These are phyloP conservation scores for Tricholoma furcatifolium DNA, from an alignment of 768 basidiomycete species.

Conservation along the genomic window DNA sequence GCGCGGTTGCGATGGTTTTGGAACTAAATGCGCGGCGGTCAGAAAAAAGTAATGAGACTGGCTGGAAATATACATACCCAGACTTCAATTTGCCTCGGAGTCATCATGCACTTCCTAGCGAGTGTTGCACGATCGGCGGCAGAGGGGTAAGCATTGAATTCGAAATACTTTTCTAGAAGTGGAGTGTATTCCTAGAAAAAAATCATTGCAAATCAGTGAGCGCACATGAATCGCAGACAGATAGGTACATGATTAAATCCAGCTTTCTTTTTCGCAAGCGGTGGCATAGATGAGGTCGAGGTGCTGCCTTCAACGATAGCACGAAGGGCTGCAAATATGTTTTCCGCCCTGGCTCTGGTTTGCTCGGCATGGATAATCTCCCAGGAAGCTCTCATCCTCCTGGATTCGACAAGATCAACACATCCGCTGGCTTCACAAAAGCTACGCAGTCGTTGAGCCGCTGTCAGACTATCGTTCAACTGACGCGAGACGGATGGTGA, in stretches of 20 bases:
- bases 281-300: too few species aligned
- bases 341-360: constrained; percentile 1
- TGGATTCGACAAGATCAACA: background rate
- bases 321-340: background rate
- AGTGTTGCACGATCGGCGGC: constrained; percentile 34
- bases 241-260: constrained; percentile 7
- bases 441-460: background rate
- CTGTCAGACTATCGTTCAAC: background rate
- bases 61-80: constrained; percentile 44
- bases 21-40: constrained; percentile 33
- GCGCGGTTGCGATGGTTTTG: constrained; percentile 51
- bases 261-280: background rate
- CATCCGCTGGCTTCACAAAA: background rate
- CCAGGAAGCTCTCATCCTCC: background rate
- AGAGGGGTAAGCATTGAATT: constrained; percentile 47
- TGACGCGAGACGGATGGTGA: background rate
- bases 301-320: background rate
- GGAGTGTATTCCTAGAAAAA: constrained; percentile 43
- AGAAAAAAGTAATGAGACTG: background rate
- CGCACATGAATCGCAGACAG: background rate
- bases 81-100: constrained; percentile 47
- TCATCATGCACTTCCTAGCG: constrained; percentile 45
- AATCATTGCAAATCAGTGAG: background rate
- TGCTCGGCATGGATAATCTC: background rate
- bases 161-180: constrained; percentile 45